Evolutionary conservation across 768 basidiomycete species (phyloP).

Genomic region (Flagelloscypha sp.): DNA sequence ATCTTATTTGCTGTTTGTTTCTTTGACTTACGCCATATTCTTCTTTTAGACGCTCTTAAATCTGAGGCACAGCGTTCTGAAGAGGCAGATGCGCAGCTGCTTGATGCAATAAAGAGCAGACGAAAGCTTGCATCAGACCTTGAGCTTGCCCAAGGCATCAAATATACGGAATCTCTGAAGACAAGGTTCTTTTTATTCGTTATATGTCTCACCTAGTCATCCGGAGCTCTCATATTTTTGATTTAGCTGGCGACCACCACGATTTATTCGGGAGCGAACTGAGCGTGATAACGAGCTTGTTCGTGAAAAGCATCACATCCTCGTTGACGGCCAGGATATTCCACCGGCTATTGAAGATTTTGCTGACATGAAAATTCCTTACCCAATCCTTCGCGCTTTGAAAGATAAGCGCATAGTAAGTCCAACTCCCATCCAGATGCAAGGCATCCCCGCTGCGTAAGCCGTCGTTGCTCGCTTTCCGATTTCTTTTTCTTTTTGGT

Average conservation of each 20-base stretch:
- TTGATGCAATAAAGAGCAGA: slow-evolving; percentile 85
- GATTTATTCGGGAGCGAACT: slow-evolving; percentile 65
- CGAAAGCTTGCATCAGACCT: slow-evolving; percentile 87
- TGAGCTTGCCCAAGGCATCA: slow-evolving; percentile 89
- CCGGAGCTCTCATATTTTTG: slow-evolving; percentile 4
- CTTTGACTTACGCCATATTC: slow-evolving; percentile 3
- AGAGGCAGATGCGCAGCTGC: slow-evolving; percentile 84
- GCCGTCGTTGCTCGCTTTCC: slow-evolving; percentile 19
- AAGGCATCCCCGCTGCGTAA: slow-evolving; percentile 93
- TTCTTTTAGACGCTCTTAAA: slow-evolving; percentile 66
- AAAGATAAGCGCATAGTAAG: slow-evolving; percentile 75
- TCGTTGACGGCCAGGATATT: slow-evolving; percentile 89
- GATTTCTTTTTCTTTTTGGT: slow-evolving; percentile 15
- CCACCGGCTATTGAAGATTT: slow-evolving; percentile 93
- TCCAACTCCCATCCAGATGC: slow-evolving; percentile 95
- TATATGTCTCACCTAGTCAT: not conserved
- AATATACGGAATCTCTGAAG: slow-evolving; percentile 79
- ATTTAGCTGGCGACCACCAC: slow-evolving; percentile 80
- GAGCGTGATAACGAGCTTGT: slow-evolving; percentile 64
- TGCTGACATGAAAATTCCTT: slow-evolving; percentile 96
- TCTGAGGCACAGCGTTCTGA: slow-evolving; percentile 77
- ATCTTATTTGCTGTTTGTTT: not conserved
- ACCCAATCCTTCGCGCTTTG: slow-evolving; percentile 72
- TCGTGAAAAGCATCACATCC: slow-evolving; percentile 88
- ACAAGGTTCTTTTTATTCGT: slow-evolving; percentile 52